Evolutionary conservation across 805 yeast species (phyloP), one percentile per base, ranked within the genome.

Genomic region (Maudiozyma turicensis): DNA sequence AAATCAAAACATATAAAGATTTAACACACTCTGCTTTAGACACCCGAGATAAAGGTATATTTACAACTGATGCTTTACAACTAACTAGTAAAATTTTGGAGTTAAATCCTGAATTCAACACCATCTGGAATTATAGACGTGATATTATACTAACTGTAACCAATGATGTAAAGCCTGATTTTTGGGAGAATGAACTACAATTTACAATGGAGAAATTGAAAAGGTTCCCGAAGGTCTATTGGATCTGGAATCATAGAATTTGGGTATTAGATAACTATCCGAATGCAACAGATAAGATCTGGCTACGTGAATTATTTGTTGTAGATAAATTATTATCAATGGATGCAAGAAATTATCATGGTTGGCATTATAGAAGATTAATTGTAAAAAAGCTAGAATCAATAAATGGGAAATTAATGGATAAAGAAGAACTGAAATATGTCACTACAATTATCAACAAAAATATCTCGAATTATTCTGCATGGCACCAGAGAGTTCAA

Each of bases 181-280:
- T 67, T 45, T 66, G 70, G 70, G 71, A 71, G 1, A 63, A 69
- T 3, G 99, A 91, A 54, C 70, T 93, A 43, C 54, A 66, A 28
- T 80, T 86, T 59, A 73, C 81, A 1, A 71, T 82, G 69, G 65
- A 63, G 0, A 77, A 80, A 54, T 66, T 93, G 56, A 77, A 76
- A 48, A 66, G 72, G 49, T 82, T 68, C 55, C 98, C 99, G 1
- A 93, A 93, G 63, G 87, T 90, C 40, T 93, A 93, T 61, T 93
- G 98, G 96, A 82, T 93, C 10, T 93, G 98, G 97, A 85, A 82
- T 57, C 97, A 93, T 63, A 72, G 99, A 37, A 68, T 77, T 9
- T 93, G 99, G 98, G 76, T 85, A 42, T 66, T 91, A 39, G 73
- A 77, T 35, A 61, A 71, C 15, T 76, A 78, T 34, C 72, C 74